Percentiles rank a stretch among this genome's conserved stretches.
These are phyloP conservation scores for Pythium dissotocum DNA, from an alignment of 352 stramenopile genomes.

Conservation along the genomic window DNA sequence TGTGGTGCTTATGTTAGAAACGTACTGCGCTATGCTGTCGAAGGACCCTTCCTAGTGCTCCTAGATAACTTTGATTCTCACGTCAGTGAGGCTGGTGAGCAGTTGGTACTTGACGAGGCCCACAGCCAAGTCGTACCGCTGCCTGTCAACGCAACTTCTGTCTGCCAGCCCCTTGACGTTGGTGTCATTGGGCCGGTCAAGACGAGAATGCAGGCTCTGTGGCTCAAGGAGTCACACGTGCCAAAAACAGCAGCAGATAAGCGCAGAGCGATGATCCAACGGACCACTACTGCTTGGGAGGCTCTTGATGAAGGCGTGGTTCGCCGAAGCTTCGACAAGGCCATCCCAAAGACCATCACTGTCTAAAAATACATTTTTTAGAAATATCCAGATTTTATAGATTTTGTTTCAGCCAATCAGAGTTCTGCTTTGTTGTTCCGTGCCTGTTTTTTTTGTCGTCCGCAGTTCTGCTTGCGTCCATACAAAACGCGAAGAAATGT, in stretches of 20 bases:
- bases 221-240: conserved; percentile 1
- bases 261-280: conserved; percentile 15
- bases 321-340: not conserved
- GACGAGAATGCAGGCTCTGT: conserved; percentile 11
- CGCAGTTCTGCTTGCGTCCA: not conserved
- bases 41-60: conserved; percentile 12
- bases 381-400: not conserved
- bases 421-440: not conserved
- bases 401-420: not conserved
- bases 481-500: not conserved
- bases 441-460: not conserved
- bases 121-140: conserved; percentile 8
- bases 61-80: conserved; percentile 31
- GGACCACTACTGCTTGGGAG: conserved; percentile 7
- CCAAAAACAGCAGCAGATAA: not conserved
- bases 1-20: conserved; percentile 14
- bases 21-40: conserved; percentile 11
- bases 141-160: conserved; percentile 22
- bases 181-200: conserved; percentile 22
- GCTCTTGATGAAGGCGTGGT: not conserved
- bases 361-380: not conserved
- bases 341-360: not conserved
- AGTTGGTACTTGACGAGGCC: conserved; percentile 1
- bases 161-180: conserved; percentile 26
- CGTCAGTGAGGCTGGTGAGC: conserved; percentile 14